Conservation (phyloP, 2,329 filamentous ascomycete genomes). For the Trichoderma aggressivum region DNA sequence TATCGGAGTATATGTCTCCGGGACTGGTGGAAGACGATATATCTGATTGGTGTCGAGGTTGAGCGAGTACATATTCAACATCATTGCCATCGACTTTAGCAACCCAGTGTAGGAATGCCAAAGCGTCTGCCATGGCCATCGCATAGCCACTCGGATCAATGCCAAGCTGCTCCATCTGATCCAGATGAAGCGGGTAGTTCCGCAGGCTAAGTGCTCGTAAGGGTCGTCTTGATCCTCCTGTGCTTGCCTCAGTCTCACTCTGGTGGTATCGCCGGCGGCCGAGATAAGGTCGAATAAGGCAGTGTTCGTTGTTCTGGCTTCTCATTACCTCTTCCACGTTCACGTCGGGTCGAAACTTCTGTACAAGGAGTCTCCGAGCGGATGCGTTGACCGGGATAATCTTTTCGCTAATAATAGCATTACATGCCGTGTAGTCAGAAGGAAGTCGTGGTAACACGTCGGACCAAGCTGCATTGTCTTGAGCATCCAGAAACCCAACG, state of each 20-base stretch:
- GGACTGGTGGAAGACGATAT: no score
- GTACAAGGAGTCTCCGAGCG: conserved; percentile 22
- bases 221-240: background rate
- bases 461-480: conserved; percentile 18
- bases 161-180: conserved; percentile 46
- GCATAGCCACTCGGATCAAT: conserved; percentile 39
- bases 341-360: conserved; percentile 21
- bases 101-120: conserved; percentile 51
- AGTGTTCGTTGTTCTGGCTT: conserved; percentile 40
- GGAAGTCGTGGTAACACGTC: conserved; percentile 25
- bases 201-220: conserved; percentile 38
- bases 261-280: conserved; percentile 32
- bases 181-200: conserved; percentile 48
- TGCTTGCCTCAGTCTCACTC: background rate
- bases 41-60: conserved; percentile 12
- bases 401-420: conserved; percentile 31
- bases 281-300: conserved; percentile 48
- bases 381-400: conserved; percentile 25
- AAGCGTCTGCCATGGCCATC: conserved; percentile 44
- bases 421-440: conserved; percentile 23
- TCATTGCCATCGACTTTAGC: conserved; percentile 49
- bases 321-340: background rate
- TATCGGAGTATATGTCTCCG: background rate
- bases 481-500: background rate
- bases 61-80: conserved; percentile 53